Base-by-base conservation (phyloP, 345 rosid genomes). In the Populus simonii region DNA sequence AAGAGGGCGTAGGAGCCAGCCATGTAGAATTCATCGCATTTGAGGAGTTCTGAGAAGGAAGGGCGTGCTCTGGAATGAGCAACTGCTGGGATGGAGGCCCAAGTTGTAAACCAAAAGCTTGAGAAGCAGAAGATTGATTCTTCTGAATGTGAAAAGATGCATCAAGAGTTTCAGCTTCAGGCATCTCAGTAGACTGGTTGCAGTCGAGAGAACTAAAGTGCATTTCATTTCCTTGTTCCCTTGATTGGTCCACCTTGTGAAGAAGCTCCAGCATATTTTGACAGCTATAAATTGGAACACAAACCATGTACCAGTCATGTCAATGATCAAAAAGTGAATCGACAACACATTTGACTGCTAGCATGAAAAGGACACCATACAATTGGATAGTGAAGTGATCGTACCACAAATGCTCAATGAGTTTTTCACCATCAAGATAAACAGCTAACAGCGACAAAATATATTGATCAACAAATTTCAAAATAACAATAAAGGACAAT, bases 261-360 rank as follows among this genome's bases (percentile, higher is more conserved):
- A 93, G 92, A 82, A 93, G 98, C 85, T 95, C 96, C 78, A 93
- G 90, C 96, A 95, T 91, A 76, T 93, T 89, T 83, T 91, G 91
- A 85, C 97, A 93, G 90, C 85, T 80, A 67, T 47, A 18, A 13
- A 39, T 73, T 55, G 11, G 18, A 55, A 76, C 47, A 65, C 7
- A 76, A 11, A 67, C 69, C 18, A 20, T 22, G 6, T 13, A 38
- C 33, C 10, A 38, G 6, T 57, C 47, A 47, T 63, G 53, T 15
- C 17, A 63, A 51, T 49, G 39, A 22, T 25, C 59, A n/a, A 29
- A 11, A 29, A 29, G 20, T 13, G 20, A 9, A 5, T 18, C 1
- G 1, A 3, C 5, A 4, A 38, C 23, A 18, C n/a, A 36, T 70
- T 41, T 17, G 36, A 39, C 7, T 20, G 16, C 22, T 11, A 65